Evolutionary conservation across 176 grass and related monocot genomes (phyloP).

Genomic region (Tillandsia fasciculata): DNA sequence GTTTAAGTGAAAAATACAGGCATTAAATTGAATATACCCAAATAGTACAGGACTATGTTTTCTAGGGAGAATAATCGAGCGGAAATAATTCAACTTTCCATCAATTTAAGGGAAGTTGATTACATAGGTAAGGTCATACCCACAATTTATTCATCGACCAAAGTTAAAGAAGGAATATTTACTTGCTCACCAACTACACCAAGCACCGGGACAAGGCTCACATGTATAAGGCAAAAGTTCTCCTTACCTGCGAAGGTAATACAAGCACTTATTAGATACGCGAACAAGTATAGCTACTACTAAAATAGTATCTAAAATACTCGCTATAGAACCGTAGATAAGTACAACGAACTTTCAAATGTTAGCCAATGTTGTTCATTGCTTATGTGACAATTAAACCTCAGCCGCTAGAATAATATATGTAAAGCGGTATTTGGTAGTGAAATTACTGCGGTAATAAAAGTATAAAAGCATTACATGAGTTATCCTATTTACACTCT

Average conservation of each 20-base stretch:
- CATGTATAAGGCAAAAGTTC: conserved; percentile 97
- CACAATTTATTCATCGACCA: conserved; percentile 2
- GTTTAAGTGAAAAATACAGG: too few species aligned
- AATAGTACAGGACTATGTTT: neutral
- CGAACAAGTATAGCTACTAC: neutral
- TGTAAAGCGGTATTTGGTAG: too few species aligned
- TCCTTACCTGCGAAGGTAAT: conserved; percentile 60
- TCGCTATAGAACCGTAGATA: neutral
- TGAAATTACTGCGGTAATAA: too few species aligned
- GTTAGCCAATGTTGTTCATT: too few species aligned
- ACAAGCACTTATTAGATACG: conserved; percentile 6
- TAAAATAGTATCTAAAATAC: neutral
- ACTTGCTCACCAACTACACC: conserved; percentile 98
- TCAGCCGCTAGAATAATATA: too few species aligned
- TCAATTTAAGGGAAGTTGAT: neutral
- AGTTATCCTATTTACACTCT: too few species aligned
- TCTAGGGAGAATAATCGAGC: too few species aligned
- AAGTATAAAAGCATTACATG: too few species aligned
- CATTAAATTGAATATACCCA: neutral
- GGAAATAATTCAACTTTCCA: neutral
- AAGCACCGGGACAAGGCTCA: conserved; percentile 89
- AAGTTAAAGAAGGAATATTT: conserved; percentile 37
- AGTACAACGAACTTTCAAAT: too few species aligned
- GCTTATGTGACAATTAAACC: too few species aligned
- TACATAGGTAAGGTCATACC: neutral